Evolutionary conservation across 768 basidiomycete genomes (phyloP).

Genomic region (Dioszegia hungarica): DNA sequence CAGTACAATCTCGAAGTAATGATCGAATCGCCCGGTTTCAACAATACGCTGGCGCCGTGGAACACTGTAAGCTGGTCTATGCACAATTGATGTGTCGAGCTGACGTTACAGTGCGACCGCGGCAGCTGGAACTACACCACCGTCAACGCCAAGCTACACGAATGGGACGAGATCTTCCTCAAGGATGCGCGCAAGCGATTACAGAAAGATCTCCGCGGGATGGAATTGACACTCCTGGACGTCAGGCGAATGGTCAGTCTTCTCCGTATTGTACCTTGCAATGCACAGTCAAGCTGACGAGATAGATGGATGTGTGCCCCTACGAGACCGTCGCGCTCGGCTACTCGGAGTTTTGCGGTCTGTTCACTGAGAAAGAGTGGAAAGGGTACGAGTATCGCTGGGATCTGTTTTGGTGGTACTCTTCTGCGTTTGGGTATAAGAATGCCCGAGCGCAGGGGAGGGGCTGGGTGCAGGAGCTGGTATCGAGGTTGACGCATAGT

Average conservation of each 20-base stretch:
- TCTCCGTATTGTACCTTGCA: not conserved
- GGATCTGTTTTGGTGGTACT: conserved; percentile 50
- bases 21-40: conserved; percentile 65
- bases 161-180: conserved; percentile 73
- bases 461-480: conserved; percentile 47
- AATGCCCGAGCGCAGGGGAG: conserved; percentile 56
- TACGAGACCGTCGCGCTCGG: conserved; percentile 77
- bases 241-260: conserved; percentile 22
- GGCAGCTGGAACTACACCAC: not conserved
- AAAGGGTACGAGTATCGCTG: conserved; percentile 77
- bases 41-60: conserved; percentile 82
- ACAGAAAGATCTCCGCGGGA: conserved; percentile 48
- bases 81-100: not conserved
- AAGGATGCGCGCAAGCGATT: conserved; percentile 62
- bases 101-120: not conserved
- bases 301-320: conserved; percentile 43
- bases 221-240: conserved; percentile 37
- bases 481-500: conserved; percentile 42
- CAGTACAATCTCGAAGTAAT: conserved; percentile 74
- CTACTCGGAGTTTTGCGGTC: conserved; percentile 82
- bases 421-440: conserved; percentile 75
- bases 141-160: conserved; percentile 22
- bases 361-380: conserved; percentile 91
- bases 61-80: conserved; percentile 53
- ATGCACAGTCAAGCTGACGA: not conserved